Evolutionary conservation across 805 yeast species (phyloP).

Genomic region (Nakazawaea wickerhamii): DNA sequence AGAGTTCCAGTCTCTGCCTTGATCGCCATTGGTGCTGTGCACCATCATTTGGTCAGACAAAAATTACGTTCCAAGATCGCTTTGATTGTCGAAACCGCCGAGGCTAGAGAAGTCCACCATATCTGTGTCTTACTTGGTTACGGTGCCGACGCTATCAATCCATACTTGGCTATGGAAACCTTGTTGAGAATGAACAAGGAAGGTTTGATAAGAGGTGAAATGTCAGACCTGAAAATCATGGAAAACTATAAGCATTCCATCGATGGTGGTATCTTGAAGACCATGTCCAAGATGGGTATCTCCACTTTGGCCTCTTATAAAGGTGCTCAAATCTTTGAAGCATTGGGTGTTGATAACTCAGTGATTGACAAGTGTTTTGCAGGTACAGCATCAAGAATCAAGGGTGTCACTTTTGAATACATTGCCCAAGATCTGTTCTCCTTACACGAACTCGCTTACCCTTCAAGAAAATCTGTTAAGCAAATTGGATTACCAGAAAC

Average conservation of each 20-base stretch:
- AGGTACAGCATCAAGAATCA: conserved; percentile 95
- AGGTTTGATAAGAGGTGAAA: conserved; percentile 53
- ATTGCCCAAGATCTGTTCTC: conserved; percentile 96
- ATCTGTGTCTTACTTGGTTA: conserved; percentile 91
- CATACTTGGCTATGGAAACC: conserved; percentile 90
- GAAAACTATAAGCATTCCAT: conserved; percentile 78
- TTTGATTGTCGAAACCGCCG: conserved; percentile 86
- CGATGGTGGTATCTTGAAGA: conserved; percentile 90
- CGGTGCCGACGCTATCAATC: conserved; percentile 95
- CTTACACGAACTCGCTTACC: conserved; percentile 88
- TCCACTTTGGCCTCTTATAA: conserved; percentile 97
- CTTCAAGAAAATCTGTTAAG: conserved; percentile 63
- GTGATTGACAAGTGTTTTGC: conserved; percentile 94
- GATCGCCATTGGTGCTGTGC: conserved; percentile 95
- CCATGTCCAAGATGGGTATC: conserved; percentile 99
- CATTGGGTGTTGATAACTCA: conserved; percentile 90
- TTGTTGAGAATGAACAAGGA: conserved; percentile 79
- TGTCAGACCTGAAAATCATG: conserved; percentile 56
- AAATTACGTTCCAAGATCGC: conserved; percentile 97
- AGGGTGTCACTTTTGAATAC: conserved; percentile 92
- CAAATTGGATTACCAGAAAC: conserved; percentile 82
- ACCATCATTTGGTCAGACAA: conserved; percentile 91
- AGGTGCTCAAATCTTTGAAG: conserved; percentile 98
- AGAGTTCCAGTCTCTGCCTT: conserved; percentile 81
- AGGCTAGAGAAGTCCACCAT: conserved; percentile 97